Base-by-base conservation (phyloP, 2,329 filamentous ascomycete genomes). In the Myrmaecium sp. region DNA sequence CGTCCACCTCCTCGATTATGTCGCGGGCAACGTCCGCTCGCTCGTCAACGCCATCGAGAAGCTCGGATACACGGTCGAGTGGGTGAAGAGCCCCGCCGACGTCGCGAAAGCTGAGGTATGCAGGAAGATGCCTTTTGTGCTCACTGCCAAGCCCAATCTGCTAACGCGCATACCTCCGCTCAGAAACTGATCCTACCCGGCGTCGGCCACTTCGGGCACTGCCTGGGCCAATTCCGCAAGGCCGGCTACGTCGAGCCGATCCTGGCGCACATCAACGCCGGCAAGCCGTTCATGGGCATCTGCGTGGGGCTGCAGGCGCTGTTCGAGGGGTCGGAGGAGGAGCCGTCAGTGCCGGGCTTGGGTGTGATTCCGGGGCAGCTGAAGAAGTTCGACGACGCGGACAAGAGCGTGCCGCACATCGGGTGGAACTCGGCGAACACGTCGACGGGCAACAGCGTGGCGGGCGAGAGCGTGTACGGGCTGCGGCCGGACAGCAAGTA, bases 281-380 rank as follows among this genome's bases (percentile, higher is more conserved):
- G 83, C n/a, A 95, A 95, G 55, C 83, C 86, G 9, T 95, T 98
- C 49, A 91, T 98, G 75, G 84, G 79, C 26, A 92, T 98, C 44
- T 98, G 89, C 46, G 89, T 98, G 28, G 89, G 89, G 3, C 52
- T 95, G 9, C 89, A 98, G 54, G 82, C 80, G 1, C 61, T 98
- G 0, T 95, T 94, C 45, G 65, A 80, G 38, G 77, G 78, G 6
- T 95, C 89, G 0, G 69, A 71, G 21, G 89, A 98, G 51, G 74
- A 81, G 36, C 58, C 72, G 1, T 52, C 61, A 11, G 72, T 81
- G 9, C 55, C 71, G 3, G 89, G 89, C 1, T 59, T 98, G 25
- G 77, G 75, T 4, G 23, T 92, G 15, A 72, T 95, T 34, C 71
- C 74, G 23, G 69, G 67, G 20, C 59, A 57, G 7, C 66, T 98